These are phyloP conservation scores for Solanum sejunctum DNA, from an alignment of 257 asterid genomes.

Conservation along the genomic window DNA sequence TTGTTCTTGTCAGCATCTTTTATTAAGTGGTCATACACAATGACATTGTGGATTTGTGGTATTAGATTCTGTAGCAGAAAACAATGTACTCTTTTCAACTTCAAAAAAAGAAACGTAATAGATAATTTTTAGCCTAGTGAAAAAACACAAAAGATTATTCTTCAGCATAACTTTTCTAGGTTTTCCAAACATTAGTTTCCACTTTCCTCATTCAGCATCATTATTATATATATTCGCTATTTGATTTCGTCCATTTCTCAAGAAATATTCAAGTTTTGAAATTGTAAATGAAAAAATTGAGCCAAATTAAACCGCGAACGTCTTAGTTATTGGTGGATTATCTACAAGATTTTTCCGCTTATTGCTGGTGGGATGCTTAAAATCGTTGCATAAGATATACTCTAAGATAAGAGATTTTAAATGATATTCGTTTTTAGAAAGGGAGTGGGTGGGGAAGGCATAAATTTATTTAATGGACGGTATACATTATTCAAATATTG, in stretches of 20 bases:
- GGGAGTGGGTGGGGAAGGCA: background rate
- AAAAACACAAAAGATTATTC: background rate
- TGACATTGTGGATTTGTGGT: background rate
- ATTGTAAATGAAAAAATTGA: background rate
- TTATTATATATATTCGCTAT: background rate
- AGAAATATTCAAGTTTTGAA: background rate
- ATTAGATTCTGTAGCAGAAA: constrained; percentile 31
- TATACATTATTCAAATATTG: background rate
- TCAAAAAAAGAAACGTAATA: background rate
- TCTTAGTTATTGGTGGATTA: background rate
- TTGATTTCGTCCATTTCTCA: background rate
- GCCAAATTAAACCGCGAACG: background rate
- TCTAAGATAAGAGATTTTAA: background rate
- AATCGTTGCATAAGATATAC: background rate
- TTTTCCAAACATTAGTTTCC: background rate
- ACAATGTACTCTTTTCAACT: constrained; percentile 1
- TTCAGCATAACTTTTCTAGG: background rate
- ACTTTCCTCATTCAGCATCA: background rate
- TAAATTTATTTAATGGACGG: background rate
- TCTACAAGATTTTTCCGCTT: background rate
- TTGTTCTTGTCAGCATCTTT: background rate
- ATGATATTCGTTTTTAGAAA: background rate
- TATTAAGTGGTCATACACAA: background rate
- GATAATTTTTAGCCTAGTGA: background rate
- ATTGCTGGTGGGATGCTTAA: background rate